phyloP scores from a whole-genome alignment of 2,329 filamentous ascomycete species.

The Hypoxylon sp. region DNA sequence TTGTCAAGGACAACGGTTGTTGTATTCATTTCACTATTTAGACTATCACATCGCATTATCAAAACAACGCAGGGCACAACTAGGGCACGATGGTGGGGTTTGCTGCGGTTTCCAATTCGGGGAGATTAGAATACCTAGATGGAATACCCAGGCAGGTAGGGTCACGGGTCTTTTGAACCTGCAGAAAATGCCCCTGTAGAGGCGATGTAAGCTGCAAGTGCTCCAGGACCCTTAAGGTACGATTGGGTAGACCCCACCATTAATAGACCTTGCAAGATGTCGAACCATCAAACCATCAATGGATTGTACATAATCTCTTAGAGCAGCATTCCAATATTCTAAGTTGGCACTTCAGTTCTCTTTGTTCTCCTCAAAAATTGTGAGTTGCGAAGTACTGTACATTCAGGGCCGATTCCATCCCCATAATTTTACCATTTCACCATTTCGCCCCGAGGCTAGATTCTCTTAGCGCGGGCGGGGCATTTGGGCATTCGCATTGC shows the following conservation, averaged over 20 bases:
- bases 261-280: slow-evolving; percentile 6
- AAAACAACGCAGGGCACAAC: slow-evolving; percentile 5
- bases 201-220: slow-evolving; percentile 30
- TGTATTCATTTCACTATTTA: neutral
- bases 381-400: neutral
- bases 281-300: slow-evolving; percentile 15
- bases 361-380: slow-evolving; percentile 3
- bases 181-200: slow-evolving; percentile 28
- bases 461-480: slow-evolving; percentile 34
- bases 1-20: neutral
- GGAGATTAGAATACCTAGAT: slow-evolving; percentile 8
- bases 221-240: slow-evolving; percentile 35
- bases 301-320: neutral
- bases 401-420: slow-evolving; percentile 32
- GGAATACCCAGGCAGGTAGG: slow-evolving; percentile 1
- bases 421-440: slow-evolving; percentile 15
- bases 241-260: slow-evolving; percentile 31
- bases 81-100: slow-evolving; percentile 19
- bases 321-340: slow-evolving; percentile 1
- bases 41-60: slow-evolving; percentile 14
- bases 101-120: slow-evolving; percentile 27
- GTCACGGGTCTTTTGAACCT: slow-evolving; percentile 40
- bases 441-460: slow-evolving; percentile 31
- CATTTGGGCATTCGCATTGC: slow-evolving; percentile 10
- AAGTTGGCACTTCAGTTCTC: neutral